Evolutionary conservation across 257 asterid species (phyloP).

Genomic region (Lycium ferocissimum): DNA sequence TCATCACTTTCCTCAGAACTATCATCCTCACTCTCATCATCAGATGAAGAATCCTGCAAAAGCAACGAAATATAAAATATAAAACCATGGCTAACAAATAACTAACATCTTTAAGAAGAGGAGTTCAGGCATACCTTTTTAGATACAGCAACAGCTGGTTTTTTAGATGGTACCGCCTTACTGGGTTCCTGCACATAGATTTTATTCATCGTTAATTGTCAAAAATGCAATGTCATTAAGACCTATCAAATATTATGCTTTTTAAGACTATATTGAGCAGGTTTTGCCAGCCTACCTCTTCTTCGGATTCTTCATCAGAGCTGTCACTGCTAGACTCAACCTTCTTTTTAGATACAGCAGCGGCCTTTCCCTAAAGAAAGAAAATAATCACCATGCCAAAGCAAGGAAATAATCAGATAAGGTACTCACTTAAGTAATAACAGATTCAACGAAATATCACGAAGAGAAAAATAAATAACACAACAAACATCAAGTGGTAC

Average conservation of each 20-base stretch:
- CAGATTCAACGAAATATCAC: not conserved
- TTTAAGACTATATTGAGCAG: not conserved
- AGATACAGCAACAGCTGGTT: not conserved
- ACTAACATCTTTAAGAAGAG: not conserved
- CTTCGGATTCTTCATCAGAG: constrained; percentile 32
- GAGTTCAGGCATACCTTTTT: constrained; percentile 19
- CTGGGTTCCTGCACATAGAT: not conserved
- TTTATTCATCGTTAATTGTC: not conserved
- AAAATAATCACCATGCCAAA: constrained; percentile 45
- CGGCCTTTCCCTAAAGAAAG: constrained; percentile 31
- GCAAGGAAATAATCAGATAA: not conserved
- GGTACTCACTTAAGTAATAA: not conserved
- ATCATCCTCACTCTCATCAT: constrained; percentile 42
- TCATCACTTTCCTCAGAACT: constrained; percentile 59
- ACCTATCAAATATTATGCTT: not conserved
- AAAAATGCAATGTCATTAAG: not conserved
- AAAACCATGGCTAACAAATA: not conserved
- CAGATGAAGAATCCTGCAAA: constrained; percentile 9
- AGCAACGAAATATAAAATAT: not conserved
- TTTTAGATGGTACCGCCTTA: not conserved
- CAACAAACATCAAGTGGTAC: constrained; percentile 34
- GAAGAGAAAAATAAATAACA: not conserved
- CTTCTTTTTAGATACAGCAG: constrained; percentile 27
- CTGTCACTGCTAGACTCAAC: constrained; percentile 29
- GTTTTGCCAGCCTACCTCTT: not conserved